Conservation (phyloP, 2,329 filamentous ascomycete genomes). For the Septoria petroselini region DNA sequence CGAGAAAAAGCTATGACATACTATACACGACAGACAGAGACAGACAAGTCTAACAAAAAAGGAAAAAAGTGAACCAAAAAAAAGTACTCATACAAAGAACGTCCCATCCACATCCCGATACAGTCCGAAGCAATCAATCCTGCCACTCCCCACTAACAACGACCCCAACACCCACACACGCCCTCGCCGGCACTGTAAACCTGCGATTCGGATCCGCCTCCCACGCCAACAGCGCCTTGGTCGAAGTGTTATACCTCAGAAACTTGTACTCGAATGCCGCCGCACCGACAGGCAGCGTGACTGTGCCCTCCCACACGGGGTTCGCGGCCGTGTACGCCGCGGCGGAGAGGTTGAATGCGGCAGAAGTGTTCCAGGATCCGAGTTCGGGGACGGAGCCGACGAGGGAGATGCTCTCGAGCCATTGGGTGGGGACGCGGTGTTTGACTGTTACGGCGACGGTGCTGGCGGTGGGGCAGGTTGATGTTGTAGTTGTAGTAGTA, state of each 20-base stretch:
- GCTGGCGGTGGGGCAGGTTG: conserved; percentile 28
- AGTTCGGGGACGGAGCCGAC: conserved; percentile 58
- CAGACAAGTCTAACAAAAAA: no score
- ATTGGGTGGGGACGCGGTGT: conserved; percentile 55
- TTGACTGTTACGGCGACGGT: conserved; percentile 61
- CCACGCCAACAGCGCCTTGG: conserved; percentile 57
- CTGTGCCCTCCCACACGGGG: conserved; percentile 59
- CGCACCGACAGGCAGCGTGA: conserved; percentile 56
- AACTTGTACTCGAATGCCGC: conserved; percentile 58
- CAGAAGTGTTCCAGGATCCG: conserved; percentile 56
- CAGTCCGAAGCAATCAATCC: background rate
- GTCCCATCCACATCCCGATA: no score
- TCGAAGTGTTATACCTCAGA: conserved; percentile 54
- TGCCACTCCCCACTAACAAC: conserved; percentile 42
- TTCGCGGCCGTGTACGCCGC: conserved; percentile 56
- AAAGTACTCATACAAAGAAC: no score
- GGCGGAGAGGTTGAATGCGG: conserved; percentile 58
- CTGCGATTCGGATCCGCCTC: conserved; percentile 55
- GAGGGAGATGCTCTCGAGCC: conserved; percentile 64
- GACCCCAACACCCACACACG: conserved; percentile 38
- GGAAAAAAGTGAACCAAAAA: no score
- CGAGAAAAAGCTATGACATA: no score
- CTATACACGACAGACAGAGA: no score
- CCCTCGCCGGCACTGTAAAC: conserved; percentile 43
- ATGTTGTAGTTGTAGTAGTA: conserved; percentile 31